Percentiles rank a stretch among this genome's conserved stretches.
phyloP scores from a whole-genome alignment of 176 grass and related monocot species.

The Calamus simplicifolius region DNA sequence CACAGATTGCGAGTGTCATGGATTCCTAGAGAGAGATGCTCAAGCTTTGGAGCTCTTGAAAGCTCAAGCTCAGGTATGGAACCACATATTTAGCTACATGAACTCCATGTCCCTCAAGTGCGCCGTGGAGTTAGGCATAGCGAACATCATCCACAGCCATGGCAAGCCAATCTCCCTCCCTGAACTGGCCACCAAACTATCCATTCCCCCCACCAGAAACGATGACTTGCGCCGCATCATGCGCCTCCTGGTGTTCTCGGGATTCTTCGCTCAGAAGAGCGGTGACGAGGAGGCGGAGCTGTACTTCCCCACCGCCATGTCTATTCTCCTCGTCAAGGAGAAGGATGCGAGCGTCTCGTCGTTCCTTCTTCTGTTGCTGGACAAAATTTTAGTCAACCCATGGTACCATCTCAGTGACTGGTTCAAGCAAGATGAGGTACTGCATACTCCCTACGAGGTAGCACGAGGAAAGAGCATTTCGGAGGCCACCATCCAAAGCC shows the following conservation, averaged over 20 bases:
- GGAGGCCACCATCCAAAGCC: too few relatives aligned
- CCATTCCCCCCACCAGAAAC: neutral
- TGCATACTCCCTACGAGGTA: too few relatives aligned
- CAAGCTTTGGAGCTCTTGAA: neutral
- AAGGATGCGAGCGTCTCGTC: neutral
- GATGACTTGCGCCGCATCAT: conserved; percentile 15
- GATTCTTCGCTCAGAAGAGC: neutral
- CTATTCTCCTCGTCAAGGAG: conserved; percentile 1
- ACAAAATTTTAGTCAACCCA: too few relatives aligned
- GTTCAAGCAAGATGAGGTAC: too few relatives aligned
- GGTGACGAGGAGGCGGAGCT: neutral
- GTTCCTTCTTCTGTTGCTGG: neutral
- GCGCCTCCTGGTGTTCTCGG: conserved; percentile 12
- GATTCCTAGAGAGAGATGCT: too few relatives aligned
- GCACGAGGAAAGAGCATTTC: too few relatives aligned
- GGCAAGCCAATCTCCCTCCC: conserved; percentile 8
- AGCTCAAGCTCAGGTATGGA: conserved; percentile 5
- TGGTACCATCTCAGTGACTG: too few relatives aligned
- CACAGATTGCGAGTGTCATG: too few relatives aligned
- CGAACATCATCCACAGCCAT: conserved; percentile 17
- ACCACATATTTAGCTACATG: neutral
- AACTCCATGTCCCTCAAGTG: conserved; percentile 21
- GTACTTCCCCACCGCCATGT: conserved; percentile 6
- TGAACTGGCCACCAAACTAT: neutral
- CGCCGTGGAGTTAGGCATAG: conserved; percentile 18